These are phyloP conservation scores for Prunus yedoensis DNA, from an alignment of 331 rosid species.

Conservation along the genomic window DNA sequence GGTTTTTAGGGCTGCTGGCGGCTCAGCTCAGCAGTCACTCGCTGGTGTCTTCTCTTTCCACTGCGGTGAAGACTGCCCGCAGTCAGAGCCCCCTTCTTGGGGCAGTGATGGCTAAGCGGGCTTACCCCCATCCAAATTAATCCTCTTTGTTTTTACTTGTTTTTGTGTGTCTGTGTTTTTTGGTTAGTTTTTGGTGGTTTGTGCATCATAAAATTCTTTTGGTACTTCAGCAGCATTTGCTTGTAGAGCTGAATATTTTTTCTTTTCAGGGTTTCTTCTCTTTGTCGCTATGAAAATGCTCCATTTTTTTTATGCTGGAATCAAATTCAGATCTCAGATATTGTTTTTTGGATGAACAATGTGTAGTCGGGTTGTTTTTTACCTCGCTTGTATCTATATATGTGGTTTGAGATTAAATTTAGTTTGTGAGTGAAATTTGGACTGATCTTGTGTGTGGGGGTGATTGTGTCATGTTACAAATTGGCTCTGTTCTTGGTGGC, in stretches of 20 bases:
- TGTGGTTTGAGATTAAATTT: neutral
- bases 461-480: constrained; percentile 36
- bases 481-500: constrained; percentile 96
- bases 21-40: neutral
- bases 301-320: too few species aligned
- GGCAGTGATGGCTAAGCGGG: constrained; percentile 24
- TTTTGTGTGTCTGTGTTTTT: too few species aligned
- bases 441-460: neutral
- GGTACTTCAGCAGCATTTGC: too few species aligned
- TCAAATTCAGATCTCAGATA: too few species aligned
- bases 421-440: neutral
- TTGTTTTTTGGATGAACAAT: too few species aligned
- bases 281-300: too few species aligned
- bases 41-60: neutral
- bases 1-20: constrained; percentile 13
- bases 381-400: too few species aligned
- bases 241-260: too few species aligned
- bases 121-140: neutral
- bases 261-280: too few species aligned
- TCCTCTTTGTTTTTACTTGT: too few species aligned
- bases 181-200: too few species aligned
- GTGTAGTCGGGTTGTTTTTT: too few species aligned
- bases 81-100: constrained; percentile 12
- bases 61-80: constrained; percentile 25
- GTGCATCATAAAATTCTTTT: neutral